A percentile compares a stretch with the other conserved stretches of the same genome.
Evolutionary conservation across 1,284 basidiomycete species (phyloP).

Genomic region (Cutaneotrichosporon cutaneum): DNA sequence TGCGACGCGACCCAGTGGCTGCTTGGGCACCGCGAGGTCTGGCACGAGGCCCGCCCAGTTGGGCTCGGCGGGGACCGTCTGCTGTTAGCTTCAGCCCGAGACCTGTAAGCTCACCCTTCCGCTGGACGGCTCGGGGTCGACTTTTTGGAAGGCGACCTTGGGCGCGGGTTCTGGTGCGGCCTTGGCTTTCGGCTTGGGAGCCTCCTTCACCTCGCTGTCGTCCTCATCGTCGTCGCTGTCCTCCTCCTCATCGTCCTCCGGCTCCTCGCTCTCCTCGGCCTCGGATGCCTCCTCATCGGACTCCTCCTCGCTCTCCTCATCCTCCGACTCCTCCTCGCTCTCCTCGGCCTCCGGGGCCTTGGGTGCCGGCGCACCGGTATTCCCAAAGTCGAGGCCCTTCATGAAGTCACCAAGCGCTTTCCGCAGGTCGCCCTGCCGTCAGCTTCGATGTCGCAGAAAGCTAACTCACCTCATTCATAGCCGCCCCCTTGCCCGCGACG

Average conservation of each 20-base stretch:
- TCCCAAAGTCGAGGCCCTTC: constrained; percentile 58
- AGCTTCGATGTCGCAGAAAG: background rate
- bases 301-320: constrained; percentile 35
- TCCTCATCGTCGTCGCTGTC: constrained; percentile 33
- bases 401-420: constrained; percentile 64
- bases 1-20: constrained; percentile 23
- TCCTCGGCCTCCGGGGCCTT: constrained; percentile 35
- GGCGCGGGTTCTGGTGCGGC: constrained; percentile 8
- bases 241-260: constrained; percentile 33
- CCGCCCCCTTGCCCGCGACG: constrained; percentile 21
- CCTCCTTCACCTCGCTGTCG: constrained; percentile 36
- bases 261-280: constrained; percentile 30
- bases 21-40: constrained; percentile 27
- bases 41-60: constrained; percentile 40
- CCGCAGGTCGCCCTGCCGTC: constrained; percentile 54
- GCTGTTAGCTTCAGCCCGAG: background rate
- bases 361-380: constrained; percentile 28
- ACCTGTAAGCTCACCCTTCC: constrained; percentile 28
- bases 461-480: constrained; percentile 40
- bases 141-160: constrained; percentile 28
- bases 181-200: constrained; percentile 19
- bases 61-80: constrained; percentile 38
- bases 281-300: constrained; percentile 49
- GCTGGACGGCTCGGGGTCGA: constrained; percentile 36
- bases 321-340: constrained; percentile 29